Base-by-base conservation (phyloP, 2,329 filamentous ascomycete genomes). In the Pyricularia sp. region DNA sequence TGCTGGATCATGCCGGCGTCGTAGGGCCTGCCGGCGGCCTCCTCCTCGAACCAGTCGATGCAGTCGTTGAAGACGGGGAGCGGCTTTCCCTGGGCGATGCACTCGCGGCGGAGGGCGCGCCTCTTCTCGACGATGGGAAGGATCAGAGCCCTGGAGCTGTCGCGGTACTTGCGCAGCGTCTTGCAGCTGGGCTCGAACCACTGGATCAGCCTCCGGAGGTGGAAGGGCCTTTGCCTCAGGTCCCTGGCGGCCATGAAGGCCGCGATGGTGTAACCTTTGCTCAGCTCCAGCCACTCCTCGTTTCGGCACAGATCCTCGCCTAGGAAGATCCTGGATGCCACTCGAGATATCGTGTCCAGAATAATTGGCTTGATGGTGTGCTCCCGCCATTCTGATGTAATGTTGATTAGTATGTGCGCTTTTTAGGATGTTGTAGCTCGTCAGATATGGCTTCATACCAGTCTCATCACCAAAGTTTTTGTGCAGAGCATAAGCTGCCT, bases 281-380 rank as follows among this genome's bases (percentile, higher is more conserved):
- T 74, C 4, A 77, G 73, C 57, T 81, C 74, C 2, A 82, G 69
- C 68, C 81, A 82, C 30, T 74, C 72, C 55, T 79, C 77, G 4
- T 74, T 69, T 30, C 77, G 78, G 67, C 78, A 79, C 0, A 81
- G 73, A 62, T 81, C 78, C 1, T 76, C 70, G 6, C 80, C 80
- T 31, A 82, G 73, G 64, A 82, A 82, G 31, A 82, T 71, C 10
- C 77, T 73, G 1, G 81, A 79, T 0, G 81, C 81, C 12, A 83
- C 68, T 9, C 80, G 78, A 19, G 80, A 78, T 10, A 84, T 75
- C 9, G 81, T 68, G 19, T 75, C 71, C 1, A 80, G 75, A 24
- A 80, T 65, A 35, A 75, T 70, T 0, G 73, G 68, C 12, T 73
- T 72, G 49, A 81, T 72, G 26, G 68, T 66, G 40, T 75, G 68